Base-by-base conservation (phyloP, 257 asterid species). In the Capsicum chinense region DNA sequence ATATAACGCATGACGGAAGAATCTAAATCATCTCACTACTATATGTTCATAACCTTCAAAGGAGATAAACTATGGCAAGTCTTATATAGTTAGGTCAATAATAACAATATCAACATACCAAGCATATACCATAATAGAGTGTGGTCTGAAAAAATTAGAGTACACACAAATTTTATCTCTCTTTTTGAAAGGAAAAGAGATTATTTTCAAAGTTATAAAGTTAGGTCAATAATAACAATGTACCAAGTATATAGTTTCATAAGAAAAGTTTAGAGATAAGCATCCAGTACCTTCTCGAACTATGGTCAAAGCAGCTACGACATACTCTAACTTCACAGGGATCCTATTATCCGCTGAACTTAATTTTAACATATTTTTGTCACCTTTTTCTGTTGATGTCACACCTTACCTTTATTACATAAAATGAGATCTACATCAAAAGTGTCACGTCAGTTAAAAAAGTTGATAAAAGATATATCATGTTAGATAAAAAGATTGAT, bases 81-180 rank as follows among this genome's bases (percentile, higher is more conserved):
- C 69, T 4, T 63, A 63, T 26, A 10, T 2, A 63, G 15, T 19
- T 63, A 63, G 42, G 16, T 63, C 69, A 63, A 63, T 2, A 63
- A 63, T 1, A 10, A 6, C 69, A 63, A 63, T 2, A 63, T 21
- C 10, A 60, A 11, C 8, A 10, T 44, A 44, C 6, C 11, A 3
- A 2, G 21, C 33, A 26, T 63, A 63, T 63, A 21, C 8, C 21
- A 21, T 21, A 2, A 21, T 21, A 21, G 5, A 63, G 16, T 21
- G 42, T 9, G 0, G 0, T 9, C 0, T 10, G 39, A 21, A 3
- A 21, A 10, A 0, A 63, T 21, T 63, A 0, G 26, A 10, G 1
- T 63, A 0, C 21, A 39, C 1, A 0, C 12, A 21, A 0, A 62
- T 9, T 0, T 21, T 62, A 9, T 62, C 39, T 0, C 21, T 19